phyloP scores from a whole-genome alignment of 2,329 filamentous ascomycete genomes.

The Cordyceps cateniannulata region DNA sequence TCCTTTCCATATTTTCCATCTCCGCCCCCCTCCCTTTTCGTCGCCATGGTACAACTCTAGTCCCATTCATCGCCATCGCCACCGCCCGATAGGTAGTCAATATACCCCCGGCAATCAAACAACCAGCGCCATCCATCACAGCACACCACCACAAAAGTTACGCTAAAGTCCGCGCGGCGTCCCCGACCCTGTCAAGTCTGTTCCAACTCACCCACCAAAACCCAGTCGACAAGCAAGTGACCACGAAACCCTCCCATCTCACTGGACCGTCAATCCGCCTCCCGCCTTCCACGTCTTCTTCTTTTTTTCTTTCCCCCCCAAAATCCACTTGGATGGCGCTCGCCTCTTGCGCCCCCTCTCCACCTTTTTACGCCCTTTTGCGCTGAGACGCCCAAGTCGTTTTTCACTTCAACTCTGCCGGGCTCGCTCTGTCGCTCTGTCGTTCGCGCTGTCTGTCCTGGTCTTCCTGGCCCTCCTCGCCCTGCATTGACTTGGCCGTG shows the following conservation, averaged over 20 bases:
- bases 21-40: neutral
- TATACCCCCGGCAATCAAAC: neutral
- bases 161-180: constrained; percentile 4
- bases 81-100: neutral
- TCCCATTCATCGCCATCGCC: neutral
- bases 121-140: neutral
- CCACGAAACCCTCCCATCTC: neutral
- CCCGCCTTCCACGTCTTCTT: neutral
- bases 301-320: neutral
- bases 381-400: constrained; percentile 6
- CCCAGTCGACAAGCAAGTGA: no score
- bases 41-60: neutral
- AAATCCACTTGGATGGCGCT: constrained; percentile 6
- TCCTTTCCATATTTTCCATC: neutral
- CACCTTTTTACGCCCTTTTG: constrained; percentile 7
- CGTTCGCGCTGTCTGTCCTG: neutral
- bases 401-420: neutral
- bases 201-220: neutral
- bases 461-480: neutral
- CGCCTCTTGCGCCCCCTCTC: neutral
- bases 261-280: neutral
- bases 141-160: neutral
- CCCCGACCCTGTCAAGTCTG: neutral
- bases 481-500: no score
- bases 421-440: neutral